Evolutionary conservation across 495 filamentous ascomycete genomes (phyloP).

Genomic region (Thermothielavioides terrestris): DNA sequence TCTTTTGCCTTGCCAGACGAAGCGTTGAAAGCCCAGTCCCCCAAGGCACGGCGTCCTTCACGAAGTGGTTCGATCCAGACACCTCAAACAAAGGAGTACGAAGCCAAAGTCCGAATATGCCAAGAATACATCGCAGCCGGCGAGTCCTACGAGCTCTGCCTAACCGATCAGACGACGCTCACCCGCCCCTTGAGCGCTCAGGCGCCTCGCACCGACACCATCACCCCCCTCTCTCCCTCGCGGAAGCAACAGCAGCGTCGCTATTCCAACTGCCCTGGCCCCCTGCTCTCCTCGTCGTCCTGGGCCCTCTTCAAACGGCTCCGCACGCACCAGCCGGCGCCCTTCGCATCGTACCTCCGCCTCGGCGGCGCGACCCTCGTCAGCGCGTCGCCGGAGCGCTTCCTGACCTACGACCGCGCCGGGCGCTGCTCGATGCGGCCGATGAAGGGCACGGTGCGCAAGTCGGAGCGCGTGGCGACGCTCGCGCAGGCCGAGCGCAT

Average conservation of each 20-base stretch:
- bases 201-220: constrained; percentile 16
- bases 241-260: background rate
- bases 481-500: constrained; percentile 57
- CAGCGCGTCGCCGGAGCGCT: constrained; percentile 85
- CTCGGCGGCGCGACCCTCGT: constrained; percentile 62
- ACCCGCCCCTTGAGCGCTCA: constrained; percentile 35
- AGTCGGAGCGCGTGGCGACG: constrained; percentile 48
- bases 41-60: constrained; percentile 15
- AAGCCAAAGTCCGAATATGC: constrained; percentile 55
- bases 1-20: constrained; percentile 1
- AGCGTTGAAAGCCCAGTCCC: background rate
- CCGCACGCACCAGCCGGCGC: constrained; percentile 67
- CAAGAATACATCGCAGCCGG: constrained; percentile 65
- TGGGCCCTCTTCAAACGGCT: constrained; percentile 71
- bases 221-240: constrained; percentile 19
- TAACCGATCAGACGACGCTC: constrained; percentile 67
- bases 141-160: constrained; percentile 88
- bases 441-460: constrained; percentile 92
- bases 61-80: constrained; percentile 22
- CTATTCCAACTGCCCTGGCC: background rate
- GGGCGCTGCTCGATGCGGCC: constrained; percentile 60
- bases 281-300: constrained; percentile 19
- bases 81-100: constrained; percentile 51
- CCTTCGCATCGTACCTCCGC: constrained; percentile 76
- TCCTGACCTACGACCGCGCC: constrained; percentile 60